phyloP scores from a whole-genome alignment of 345 rosid genomes.

The Gossypium ekmanianum region DNA sequence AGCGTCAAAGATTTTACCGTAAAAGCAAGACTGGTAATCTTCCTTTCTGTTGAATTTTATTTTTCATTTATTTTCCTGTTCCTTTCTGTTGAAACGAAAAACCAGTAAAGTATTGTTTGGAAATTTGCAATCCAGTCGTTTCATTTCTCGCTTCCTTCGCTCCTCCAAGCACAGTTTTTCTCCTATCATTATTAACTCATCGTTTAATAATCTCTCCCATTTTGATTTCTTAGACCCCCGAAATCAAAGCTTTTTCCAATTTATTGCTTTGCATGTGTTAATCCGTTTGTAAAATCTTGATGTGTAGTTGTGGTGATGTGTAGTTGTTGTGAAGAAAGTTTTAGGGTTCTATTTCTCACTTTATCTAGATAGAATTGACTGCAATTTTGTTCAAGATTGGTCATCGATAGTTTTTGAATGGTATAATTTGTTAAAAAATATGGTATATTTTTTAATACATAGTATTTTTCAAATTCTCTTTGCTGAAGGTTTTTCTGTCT shows the following conservation, averaged over 20 bases:
- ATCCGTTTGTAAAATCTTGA: background rate
- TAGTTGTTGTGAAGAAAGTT: background rate
- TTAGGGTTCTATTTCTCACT: background rate
- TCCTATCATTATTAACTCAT: background rate
- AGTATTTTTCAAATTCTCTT: too few relatives aligned
- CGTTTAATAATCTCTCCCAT: constrained; percentile 12
- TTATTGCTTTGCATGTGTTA: background rate
- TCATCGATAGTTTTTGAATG: background rate
- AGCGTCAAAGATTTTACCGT: too few relatives aligned
- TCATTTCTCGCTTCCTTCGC: too few relatives aligned
- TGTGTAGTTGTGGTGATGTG: background rate
- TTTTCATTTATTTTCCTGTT: too few relatives aligned
- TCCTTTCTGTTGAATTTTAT: too few relatives aligned
- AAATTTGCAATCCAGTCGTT: background rate
- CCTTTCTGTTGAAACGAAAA: background rate
- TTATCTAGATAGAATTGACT: background rate
- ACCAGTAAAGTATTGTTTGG: background rate
- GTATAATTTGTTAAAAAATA: background rate
- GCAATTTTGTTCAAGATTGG: constrained; percentile 1
- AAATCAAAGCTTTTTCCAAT: constrained; percentile 20
- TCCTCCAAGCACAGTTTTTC: background rate
- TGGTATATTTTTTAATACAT: too few relatives aligned
- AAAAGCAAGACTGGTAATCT: too few relatives aligned
- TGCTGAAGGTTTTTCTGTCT: too few relatives aligned
- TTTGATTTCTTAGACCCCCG: constrained; percentile 6